Conservation (phyloP, 2,329 filamentous ascomycete species). For the Clarireedia homoeocarpa region DNA sequence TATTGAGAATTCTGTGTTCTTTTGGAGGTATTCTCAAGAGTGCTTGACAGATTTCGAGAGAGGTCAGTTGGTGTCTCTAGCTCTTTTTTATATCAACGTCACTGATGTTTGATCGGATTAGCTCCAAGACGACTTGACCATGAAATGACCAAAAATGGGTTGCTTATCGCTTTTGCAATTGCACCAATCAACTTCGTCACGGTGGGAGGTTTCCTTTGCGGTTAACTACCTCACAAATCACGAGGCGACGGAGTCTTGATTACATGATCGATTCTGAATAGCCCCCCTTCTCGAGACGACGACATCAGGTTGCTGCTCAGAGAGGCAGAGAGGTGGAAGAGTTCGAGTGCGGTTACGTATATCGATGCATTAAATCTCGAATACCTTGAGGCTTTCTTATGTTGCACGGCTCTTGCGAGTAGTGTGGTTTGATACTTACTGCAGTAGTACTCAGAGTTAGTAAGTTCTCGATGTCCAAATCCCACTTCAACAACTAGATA, state of each 20-base stretch:
- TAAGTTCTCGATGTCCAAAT: too few species aligned
- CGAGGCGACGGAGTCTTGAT: neutral
- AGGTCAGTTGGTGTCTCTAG: too few species aligned
- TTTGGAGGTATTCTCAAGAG: too few species aligned
- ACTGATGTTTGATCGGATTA: neutral
- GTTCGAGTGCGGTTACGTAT: neutral
- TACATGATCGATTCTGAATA: neutral
- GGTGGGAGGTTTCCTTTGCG: neutral
- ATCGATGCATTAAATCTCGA: too few species aligned
- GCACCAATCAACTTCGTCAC: neutral
- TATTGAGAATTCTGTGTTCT: too few species aligned
- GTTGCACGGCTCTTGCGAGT: too few species aligned
- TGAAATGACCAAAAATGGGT: neutral
- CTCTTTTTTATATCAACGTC: too few species aligned
- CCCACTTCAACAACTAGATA: too few species aligned
- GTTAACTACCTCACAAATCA: neutral
- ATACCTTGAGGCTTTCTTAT: too few species aligned
- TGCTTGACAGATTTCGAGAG: too few species aligned
- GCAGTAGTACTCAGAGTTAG: too few species aligned
- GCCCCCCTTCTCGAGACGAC: neutral
- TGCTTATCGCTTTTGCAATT: neutral
- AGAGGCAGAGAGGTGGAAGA: neutral
- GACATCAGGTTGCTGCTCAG: neutral
- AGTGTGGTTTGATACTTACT: slow-evolving; percentile 11
- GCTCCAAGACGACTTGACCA: neutral